These are phyloP conservation scores for Chionographis japonica DNA, from an alignment of 106 monocot species.

Conservation along the genomic window DNA sequence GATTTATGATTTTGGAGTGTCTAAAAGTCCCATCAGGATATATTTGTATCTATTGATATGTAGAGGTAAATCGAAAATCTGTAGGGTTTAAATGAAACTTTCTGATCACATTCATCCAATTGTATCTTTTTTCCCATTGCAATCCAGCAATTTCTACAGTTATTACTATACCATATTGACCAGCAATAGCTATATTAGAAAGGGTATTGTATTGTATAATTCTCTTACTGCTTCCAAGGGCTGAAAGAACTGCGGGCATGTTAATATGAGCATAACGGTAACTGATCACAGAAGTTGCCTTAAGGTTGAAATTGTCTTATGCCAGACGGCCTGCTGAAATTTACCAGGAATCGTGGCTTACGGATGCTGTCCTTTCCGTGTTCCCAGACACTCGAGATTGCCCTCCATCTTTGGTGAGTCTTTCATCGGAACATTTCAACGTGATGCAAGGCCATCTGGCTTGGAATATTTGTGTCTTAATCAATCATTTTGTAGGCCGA, in stretches of 20 bases:
- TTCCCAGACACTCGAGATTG: conserved; percentile 84
- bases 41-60: too few relatives aligned
- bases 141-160: too few relatives aligned
- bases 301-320: conserved; percentile 78
- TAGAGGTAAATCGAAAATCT: too few relatives aligned
- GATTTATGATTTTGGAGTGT: too few relatives aligned
- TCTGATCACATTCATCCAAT: too few relatives aligned
- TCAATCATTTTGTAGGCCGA: conserved; percentile 32
- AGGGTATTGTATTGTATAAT: too few relatives aligned
- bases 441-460: neutral
- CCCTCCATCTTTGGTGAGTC: conserved; percentile 78
- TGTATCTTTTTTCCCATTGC: too few relatives aligned
- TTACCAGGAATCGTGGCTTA: conserved; percentile 93
- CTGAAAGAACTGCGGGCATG: neutral
- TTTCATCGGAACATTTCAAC: neutral
- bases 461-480: neutral
- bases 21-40: too few relatives aligned
- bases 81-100: too few relatives aligned
- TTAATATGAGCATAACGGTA: conserved; percentile 6
- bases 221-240: too few relatives aligned
- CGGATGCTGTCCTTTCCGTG: conserved; percentile 68
- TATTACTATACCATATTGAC: too few relatives aligned
- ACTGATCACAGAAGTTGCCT: conserved; percentile 25
- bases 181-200: too few relatives aligned
- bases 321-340: conserved; percentile 75